phyloP scores from a whole-genome alignment of 805 yeast genomes.

The Starmerella lactis-condensi region DNA sequence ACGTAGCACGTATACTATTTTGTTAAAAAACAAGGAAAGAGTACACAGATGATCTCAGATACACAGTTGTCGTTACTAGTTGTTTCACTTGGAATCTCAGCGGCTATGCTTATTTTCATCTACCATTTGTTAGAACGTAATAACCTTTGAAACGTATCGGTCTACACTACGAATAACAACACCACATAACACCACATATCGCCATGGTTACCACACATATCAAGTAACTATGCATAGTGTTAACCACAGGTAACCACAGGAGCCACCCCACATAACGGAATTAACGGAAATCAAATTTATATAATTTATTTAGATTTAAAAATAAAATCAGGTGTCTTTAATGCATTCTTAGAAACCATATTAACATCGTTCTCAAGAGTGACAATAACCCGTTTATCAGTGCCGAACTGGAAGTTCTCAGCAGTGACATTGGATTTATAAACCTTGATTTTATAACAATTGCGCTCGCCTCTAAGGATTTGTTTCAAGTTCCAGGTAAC shows the following conservation, averaged over 20 bases:
- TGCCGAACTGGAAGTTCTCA: conserved; percentile 61
- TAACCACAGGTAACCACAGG: no score
- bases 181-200: conserved; percentile 13
- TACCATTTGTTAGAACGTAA: conserved; percentile 52
- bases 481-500: conserved; percentile 60
- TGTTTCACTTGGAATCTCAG: conserved; percentile 50
- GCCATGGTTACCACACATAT: conserved; percentile 13
- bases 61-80: conserved; percentile 57
- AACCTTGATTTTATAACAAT: conserved; percentile 44
- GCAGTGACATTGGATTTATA: conserved; percentile 47
- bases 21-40: no score
- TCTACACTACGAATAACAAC: background rate
- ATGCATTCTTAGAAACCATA: conserved; percentile 41
- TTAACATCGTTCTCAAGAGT: conserved; percentile 64
- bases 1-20: no score
- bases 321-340: conserved; percentile 34
- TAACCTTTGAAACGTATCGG: conserved; percentile 2
- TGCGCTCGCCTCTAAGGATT: conserved; percentile 34
- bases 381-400: conserved; percentile 50
- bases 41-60: conserved; percentile 58
- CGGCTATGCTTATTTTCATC: conserved; percentile 50
- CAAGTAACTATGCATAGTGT: no score
- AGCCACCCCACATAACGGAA: no score
- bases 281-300: no score
- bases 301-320: no score